Evolutionary conservation across 805 yeast genomes (phyloP).

Genomic region (Candida incommunis): DNA sequence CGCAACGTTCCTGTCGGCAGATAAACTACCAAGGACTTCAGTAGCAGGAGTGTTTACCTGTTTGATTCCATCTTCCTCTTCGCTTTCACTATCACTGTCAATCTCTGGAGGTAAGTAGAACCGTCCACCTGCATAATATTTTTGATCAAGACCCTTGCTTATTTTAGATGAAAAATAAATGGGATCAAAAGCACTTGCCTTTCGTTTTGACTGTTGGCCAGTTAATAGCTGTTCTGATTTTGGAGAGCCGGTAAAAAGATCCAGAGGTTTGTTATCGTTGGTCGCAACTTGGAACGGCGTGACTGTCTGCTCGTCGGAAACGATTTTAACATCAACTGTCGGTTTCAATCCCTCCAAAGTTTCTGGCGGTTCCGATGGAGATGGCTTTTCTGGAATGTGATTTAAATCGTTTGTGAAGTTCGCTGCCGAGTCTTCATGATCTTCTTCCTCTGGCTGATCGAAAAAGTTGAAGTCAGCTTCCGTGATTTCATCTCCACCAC

Average conservation of each 20-base stretch:
- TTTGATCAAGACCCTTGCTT: conserved; percentile 61
- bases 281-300: neutral
- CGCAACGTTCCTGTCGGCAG: neutral
- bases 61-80: conserved; percentile 8
- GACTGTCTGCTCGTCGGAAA: neutral
- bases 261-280: neutral
- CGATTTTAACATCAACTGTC: neutral
- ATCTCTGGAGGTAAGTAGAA: conserved; percentile 39
- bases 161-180: conserved; percentile 70
- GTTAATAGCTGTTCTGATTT: neutral
- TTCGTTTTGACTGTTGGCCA: conserved; percentile 10
- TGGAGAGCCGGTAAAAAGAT: no score
- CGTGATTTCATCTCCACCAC: conserved; percentile 23
- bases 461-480: conserved; percentile 25
- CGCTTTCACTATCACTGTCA: conserved; percentile 8
- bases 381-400: neutral
- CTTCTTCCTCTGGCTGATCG: conserved; percentile 18
- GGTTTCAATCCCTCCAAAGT: neutral
- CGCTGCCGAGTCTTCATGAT: conserved; percentile 3
- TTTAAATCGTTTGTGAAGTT: neutral
- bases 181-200: conserved; percentile 66
- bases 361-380: neutral
- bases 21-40: conserved; percentile 3
- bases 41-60: neutral
- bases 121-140: conserved; percentile 79